A percentile compares a stretch with the other conserved stretches of the same genome.
phyloP scores from a whole-genome alignment of 306 rosid genomes.

The Leucaena leucocephala region DNA sequence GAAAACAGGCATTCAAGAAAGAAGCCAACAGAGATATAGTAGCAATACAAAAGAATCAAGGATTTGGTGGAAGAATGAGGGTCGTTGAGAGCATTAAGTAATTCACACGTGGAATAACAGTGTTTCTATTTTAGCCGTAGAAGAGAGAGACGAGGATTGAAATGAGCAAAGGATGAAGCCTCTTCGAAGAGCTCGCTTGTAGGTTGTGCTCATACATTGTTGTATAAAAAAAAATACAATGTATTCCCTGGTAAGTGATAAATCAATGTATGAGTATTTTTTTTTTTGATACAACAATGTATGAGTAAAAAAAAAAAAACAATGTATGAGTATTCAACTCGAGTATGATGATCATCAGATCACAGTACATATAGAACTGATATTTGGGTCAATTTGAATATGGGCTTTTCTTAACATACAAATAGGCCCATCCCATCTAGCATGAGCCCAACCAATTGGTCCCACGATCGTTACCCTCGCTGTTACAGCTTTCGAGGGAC shows the following conservation, averaged over 20 bases:
- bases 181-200: neutral
- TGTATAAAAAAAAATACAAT: no score
- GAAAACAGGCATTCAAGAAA: neutral
- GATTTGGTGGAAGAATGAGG: neutral
- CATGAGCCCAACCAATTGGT: neutral
- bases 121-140: neutral
- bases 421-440: neutral
- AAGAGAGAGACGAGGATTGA: neutral
- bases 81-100: neutral
- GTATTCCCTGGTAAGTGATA: neutral
- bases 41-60: neutral
- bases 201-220: no score
- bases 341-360: neutral
- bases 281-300: no score
- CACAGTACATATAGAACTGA: neutral
- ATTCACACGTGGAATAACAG: neutral
- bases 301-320: no score
- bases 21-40: constrained; percentile 31
- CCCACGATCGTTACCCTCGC: neutral
- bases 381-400: no score
- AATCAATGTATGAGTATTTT: neutral
- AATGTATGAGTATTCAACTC: neutral
- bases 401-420: neutral
- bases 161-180: neutral
- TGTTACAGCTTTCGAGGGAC: neutral